Base-by-base conservation (phyloP, 768 basidiomycete genomes). In the Tulasnella sp. region DNA sequence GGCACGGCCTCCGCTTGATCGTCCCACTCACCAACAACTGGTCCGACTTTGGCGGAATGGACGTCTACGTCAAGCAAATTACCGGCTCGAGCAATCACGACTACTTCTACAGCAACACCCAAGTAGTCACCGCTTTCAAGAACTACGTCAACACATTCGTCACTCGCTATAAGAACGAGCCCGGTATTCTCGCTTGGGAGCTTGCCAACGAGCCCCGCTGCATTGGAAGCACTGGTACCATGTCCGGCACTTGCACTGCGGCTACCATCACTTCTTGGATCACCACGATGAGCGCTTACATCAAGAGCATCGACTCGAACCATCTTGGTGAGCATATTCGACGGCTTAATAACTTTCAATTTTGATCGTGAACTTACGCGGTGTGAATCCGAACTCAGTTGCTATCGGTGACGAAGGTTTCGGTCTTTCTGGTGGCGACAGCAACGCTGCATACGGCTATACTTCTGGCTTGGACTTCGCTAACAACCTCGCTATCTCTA, bases 281-380 rank as follows among this genome's bases (percentile, higher is more conserved):
- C 4, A 85, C 85, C 74, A 86, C 86, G 34, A 89, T 91, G 48
- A 90, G 90, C 3, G 88, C 89, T 3, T 91, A 87, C 84, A 90
- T 92, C 86, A 91, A 91, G 82, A 88, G 89, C 24, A 88, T 92
- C 80, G 91, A 92, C 83, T 79, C 84, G 24, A 92, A 91, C 84
- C 91, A 92, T 81, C 87, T 92, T 40, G 90, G 77, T 78, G 44
- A 18, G 40, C 31, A 4, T 44, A 3, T 34, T 31, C 27, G 16
- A 71, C 14, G 68, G 5, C 27, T 10, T 40, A 40, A 40, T 40
- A 4, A 40, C 39, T 10, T 40, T 71, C n/a, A 46, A 19, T 46
- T 19, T 6, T 46, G 5, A 34, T 39, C 24, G 38, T 39, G 38
- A 24, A 34, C 27, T 71, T 16, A 39, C 31, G 4, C 27, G 40